A percentile compares a stretch with the other conserved stretches of the same genome.
phyloP scores from a whole-genome alignment of 768 basidiomycete species.

The Macrocybe gigantea region DNA sequence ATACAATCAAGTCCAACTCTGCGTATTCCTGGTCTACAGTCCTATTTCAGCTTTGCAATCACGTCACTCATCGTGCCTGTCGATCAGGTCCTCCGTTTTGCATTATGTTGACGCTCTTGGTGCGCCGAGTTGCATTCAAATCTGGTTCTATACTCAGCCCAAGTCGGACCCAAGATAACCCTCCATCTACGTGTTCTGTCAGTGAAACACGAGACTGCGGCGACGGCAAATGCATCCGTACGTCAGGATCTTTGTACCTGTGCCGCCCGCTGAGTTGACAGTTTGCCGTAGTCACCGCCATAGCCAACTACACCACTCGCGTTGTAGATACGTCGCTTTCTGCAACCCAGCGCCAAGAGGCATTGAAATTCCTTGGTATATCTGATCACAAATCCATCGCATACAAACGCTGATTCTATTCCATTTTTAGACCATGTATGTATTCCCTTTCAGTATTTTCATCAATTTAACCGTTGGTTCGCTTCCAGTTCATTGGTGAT shows the following conservation, averaged over 20 bases:
- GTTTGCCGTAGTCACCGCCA: slow-evolving; percentile 36
- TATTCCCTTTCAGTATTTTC: not conserved
- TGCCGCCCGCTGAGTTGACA: not conserved
- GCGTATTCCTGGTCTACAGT: slow-evolving; percentile 30
- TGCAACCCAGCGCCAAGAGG: slow-evolving; percentile 39
- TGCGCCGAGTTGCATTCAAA: slow-evolving; percentile 7
- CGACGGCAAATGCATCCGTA: slow-evolving; percentile 31
- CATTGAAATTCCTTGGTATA: slow-evolving; percentile 46
- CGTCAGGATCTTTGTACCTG: slow-evolving; percentile 4
- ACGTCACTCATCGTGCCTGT: not conserved
- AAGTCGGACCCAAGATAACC: slow-evolving; percentile 24
- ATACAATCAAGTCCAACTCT: slow-evolving; percentile 33
- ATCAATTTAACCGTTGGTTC: no score
- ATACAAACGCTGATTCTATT: not conserved
- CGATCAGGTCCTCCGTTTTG: slow-evolving; percentile 29
- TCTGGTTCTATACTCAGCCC: not conserved
- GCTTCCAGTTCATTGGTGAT: slow-evolving; percentile 36
- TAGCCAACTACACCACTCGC: slow-evolving; percentile 51
- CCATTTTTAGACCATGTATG: slow-evolving; percentile 23
- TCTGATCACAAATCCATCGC: not conserved
- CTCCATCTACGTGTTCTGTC: slow-evolving; percentile 44
- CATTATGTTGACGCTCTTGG: slow-evolving; percentile 51
- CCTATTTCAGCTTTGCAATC: not conserved
- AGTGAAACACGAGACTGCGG: slow-evolving; percentile 39
- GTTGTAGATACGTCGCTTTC: slow-evolving; percentile 37